A percentile compares a stretch with the other conserved stretches of the same genome.
These are phyloP conservation scores for Fusarium begoniae DNA, from an alignment of 2,329 filamentous ascomycete genomes.

Conservation along the genomic window DNA sequence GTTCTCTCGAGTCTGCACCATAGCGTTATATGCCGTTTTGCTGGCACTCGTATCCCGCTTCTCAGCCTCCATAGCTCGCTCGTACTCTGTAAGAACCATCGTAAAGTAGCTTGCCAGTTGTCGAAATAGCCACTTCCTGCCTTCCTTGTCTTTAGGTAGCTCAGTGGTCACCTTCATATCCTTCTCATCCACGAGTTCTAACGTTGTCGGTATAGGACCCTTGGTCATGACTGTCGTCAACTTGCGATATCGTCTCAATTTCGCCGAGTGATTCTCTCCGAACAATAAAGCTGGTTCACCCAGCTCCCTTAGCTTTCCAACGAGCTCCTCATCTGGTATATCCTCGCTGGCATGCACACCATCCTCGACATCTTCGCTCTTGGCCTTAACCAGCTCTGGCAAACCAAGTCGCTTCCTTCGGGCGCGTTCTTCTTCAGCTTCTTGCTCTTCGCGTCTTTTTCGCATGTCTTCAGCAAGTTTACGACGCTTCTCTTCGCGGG, in stretches of 20 bases:
- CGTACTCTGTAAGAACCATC: conserved; percentile 92
- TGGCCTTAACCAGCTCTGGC: conserved; percentile 68
- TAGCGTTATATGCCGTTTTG: conserved; percentile 82
- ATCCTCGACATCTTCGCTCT: conserved; percentile 54
- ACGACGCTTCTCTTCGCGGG: conserved; percentile 83
- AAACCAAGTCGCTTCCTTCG: conserved; percentile 81
- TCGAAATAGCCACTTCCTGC: conserved; percentile 77
- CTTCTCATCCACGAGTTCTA: conserved; percentile 81
- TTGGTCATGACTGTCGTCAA: conserved; percentile 70
- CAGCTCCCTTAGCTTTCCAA: conserved; percentile 72
- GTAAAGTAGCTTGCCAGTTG: conserved; percentile 96
- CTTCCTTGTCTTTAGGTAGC: conserved; percentile 71
- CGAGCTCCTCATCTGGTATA: conserved; percentile 76
- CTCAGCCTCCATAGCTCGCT: conserved; percentile 76
- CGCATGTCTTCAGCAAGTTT: conserved; percentile 83
- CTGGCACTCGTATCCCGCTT: conserved; percentile 75
- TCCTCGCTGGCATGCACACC: conserved; percentile 64
- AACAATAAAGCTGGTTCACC: conserved; percentile 81
- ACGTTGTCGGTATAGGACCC: conserved; percentile 86
- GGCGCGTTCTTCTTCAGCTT: conserved; percentile 75
- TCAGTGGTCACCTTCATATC: conserved; percentile 83
- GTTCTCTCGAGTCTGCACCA: conserved; percentile 87
- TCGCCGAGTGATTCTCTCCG: conserved; percentile 77
- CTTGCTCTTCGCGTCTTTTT: conserved; percentile 74
- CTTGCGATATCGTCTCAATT: conserved; percentile 75